Evolutionary conservation across 2,329 filamentous ascomycete genomes (phyloP).

Genomic region (Trichoderma endophyticum): DNA sequence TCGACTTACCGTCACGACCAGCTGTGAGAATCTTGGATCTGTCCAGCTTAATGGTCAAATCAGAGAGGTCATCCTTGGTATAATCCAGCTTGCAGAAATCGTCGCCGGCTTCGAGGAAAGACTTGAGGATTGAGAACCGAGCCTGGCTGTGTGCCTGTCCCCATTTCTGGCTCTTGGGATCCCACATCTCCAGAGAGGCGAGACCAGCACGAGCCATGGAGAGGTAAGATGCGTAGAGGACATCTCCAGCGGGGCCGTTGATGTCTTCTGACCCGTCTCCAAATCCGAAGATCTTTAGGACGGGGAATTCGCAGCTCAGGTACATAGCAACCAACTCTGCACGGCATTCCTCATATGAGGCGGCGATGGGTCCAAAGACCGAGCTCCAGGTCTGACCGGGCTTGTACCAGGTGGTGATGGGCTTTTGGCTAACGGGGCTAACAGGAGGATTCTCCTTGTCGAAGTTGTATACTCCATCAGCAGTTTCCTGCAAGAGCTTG

Average conservation of each 20-base stretch:
- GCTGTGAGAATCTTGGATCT: constrained; percentile 80
- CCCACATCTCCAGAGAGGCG: constrained; percentile 88
- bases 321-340: constrained; percentile 94
- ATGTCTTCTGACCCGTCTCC: constrained; percentile 74
- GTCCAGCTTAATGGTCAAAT: constrained; percentile 79
- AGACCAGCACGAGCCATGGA: constrained; percentile 94
- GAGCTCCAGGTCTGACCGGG: constrained; percentile 93
- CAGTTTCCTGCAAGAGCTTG: constrained; percentile 87
- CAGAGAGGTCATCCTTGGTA: constrained; percentile 68
- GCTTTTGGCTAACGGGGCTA: constrained; percentile 74
- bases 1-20: constrained; percentile 61
- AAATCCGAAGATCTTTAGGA: constrained; percentile 88
- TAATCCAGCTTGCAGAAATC: constrained; percentile 83
- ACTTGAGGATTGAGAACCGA: constrained; percentile 81
- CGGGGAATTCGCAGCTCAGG: constrained; percentile 81
- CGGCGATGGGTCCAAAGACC: constrained; percentile 83
- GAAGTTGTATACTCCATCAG: constrained; percentile 82
- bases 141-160: constrained; percentile 90
- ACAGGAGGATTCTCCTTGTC: constrained; percentile 76
- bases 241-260: constrained; percentile 73
- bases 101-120: constrained; percentile 80
- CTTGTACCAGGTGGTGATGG: constrained; percentile 82
- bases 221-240: constrained; percentile 85
- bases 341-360: constrained; percentile 90
- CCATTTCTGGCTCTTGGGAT: constrained; percentile 87